A percentile compares a stretch with the other conserved stretches of the same genome.
Conservation (phyloP, 768 basidiomycete genomes). For the Peribolospora baueri region DNA sequence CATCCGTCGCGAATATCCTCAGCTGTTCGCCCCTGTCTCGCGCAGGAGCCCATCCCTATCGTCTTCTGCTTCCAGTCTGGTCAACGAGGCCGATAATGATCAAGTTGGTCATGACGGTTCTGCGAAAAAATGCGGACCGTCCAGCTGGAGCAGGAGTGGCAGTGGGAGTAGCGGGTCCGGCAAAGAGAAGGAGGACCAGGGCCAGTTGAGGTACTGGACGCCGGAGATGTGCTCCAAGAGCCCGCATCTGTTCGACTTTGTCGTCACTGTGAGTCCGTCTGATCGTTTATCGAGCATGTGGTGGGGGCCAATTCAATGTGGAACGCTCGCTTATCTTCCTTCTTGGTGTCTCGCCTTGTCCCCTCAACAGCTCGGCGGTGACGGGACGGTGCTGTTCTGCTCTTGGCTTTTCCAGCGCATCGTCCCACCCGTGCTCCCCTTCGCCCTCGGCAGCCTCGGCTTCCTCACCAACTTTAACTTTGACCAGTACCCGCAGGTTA, state of each 20-base stretch:
- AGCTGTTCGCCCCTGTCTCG: slow-evolving; percentile 57
- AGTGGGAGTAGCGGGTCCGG: not conserved
- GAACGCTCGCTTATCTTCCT: not conserved
- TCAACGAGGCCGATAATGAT: slow-evolving; percentile 9
- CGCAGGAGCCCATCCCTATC: slow-evolving; percentile 32
- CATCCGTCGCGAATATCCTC: slow-evolving; percentile 60
- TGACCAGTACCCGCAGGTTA: slow-evolving; percentile 51
- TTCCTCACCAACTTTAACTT: slow-evolving; percentile 97
- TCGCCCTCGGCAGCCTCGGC: slow-evolving; percentile 86
- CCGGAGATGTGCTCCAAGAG: slow-evolving; percentile 77
- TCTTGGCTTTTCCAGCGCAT: slow-evolving; percentile 98
- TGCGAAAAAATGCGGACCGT: slow-evolving; percentile 10
- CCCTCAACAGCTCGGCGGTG: slow-evolving; percentile 58
- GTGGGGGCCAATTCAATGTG: not conserved
- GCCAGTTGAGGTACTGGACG: slow-evolving; percentile 93
- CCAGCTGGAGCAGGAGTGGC: slow-evolving; percentile 13
- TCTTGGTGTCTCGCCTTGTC: not conserved
- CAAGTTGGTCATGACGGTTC: slow-evolving; percentile 9
- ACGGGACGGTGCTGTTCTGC: slow-evolving; percentile 93
- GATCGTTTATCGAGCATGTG: not conserved
- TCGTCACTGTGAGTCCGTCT: slow-evolving; percentile 51
- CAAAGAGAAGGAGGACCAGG: slow-evolving; percentile 32
- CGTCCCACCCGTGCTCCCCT: slow-evolving; percentile 93
- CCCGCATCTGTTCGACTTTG: slow-evolving; percentile 89
- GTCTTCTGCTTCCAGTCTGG: slow-evolving; percentile 6